phyloP scores from a whole-genome alignment of 202 grass and related monocot genomes.

The Sporobolus alterniflorus region DNA sequence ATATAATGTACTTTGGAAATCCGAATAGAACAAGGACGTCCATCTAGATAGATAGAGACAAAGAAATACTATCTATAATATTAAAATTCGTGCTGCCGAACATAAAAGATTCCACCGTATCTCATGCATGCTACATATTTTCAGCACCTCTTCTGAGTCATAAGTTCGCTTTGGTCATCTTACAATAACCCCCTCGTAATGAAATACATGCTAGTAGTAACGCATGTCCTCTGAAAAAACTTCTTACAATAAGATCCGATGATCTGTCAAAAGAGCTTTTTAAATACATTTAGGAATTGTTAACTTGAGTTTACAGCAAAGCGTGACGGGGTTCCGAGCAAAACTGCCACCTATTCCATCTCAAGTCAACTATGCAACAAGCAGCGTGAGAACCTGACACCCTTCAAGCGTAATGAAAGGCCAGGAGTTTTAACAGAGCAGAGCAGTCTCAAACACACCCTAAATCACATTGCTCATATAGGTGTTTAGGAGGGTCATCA shows the following conservation, averaged over 20 bases:
- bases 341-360: neutral
- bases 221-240: too few species aligned
- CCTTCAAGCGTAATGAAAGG: constrained; percentile 12
- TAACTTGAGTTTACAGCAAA: neutral
- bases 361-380: constrained; percentile 35
- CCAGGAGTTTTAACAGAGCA: too few species aligned
- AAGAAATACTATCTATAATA: too few species aligned
- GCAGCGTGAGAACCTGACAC: neutral
- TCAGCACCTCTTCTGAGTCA: too few species aligned
- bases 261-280: neutral
- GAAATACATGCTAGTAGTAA: too few species aligned
- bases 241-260: neutral
- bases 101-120: too few species aligned
- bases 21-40: neutral
- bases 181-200: too few species aligned
- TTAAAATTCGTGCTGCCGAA: too few species aligned
- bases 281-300: neutral
- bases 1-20: neutral
- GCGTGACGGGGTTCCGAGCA: neutral
- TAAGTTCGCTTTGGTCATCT: too few species aligned
- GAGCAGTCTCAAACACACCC: too few species aligned
- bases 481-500: neutral
- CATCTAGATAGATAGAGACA: too few species aligned
- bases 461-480: neutral
- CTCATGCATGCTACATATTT: too few species aligned